Base-by-base conservation (phyloP, 73 alveolate species). In the Paramecium tetraurelia region DNA sequence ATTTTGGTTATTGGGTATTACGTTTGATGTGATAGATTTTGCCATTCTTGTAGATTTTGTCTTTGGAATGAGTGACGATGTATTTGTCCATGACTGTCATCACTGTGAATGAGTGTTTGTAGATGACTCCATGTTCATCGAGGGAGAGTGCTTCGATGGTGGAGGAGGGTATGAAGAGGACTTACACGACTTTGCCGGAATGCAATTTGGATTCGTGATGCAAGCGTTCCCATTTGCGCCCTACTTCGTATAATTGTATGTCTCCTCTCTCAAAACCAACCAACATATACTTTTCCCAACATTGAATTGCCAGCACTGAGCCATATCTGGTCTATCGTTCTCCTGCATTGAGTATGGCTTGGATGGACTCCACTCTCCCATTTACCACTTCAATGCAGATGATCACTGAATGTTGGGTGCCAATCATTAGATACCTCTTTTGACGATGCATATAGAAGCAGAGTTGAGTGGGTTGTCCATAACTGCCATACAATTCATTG, bases 251-350 rank as follows among this genome's bases (percentile, higher is more conserved):
- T 20, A 80, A 9, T 41, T 80, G 12, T 5, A 80, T 58, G 46
- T 80, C 90, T 80, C 90, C 90, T 80, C 90, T 40, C 4, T 20
- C 46, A 48, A 80, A 80, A 10, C 90, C 90, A 12, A 40, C 70
- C 20, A 80, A 22, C 46, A 80, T 24, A 4, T 31, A 44, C 24
- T 46, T 48, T 16, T 41, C 90, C 46, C 70, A 43, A 46, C 43
- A 24, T 41, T 40, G 10, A 7, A 80, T 44, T 7, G 76, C n/a
- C 20, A 10, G 3, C 14, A 80, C 90, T 1, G 90, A 24, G 11
- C 90, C 90, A 35, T 80, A 80, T 44, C 90, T 80, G 8, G 14
- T 4, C 14, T 72, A 43, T 29, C 59, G 14, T 6, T 80, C 75
- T 2, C 90, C 90, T 20, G 75, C 35, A 22, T 80, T 80, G 7